Conservation (phyloP, 306 rosid genomes). For the Casuarina equisetifolia region DNA sequence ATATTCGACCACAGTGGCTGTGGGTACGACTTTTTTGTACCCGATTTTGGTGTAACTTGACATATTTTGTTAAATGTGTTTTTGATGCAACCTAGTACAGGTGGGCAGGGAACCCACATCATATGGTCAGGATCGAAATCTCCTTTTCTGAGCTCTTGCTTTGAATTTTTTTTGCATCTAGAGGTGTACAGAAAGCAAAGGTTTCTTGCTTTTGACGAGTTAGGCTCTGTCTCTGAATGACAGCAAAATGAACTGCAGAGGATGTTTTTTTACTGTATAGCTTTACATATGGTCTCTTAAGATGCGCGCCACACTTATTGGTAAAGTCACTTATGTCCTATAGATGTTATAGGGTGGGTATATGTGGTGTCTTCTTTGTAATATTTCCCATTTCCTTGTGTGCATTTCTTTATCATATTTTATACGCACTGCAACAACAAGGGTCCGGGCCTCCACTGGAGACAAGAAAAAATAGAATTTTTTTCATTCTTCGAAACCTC, state of each 20-base stretch:
- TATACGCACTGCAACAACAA: conserved; percentile 29
- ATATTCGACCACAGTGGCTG: no score
- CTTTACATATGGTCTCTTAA: background rate
- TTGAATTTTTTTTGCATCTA: background rate
- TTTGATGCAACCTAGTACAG: background rate
- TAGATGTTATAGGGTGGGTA: conserved; percentile 7
- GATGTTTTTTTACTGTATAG: background rate
- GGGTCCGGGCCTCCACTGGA: background rate
- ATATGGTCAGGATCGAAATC: background rate
- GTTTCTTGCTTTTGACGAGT: background rate
- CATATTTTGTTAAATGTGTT: background rate
- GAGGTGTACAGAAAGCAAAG: background rate
- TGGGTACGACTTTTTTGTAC: no score
- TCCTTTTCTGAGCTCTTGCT: background rate
- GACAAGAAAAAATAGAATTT: conserved; percentile 11
- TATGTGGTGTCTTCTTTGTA: background rate
- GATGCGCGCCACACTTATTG: conserved; percentile 9
- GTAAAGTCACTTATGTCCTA: conserved; percentile 19
- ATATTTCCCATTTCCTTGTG: background rate
- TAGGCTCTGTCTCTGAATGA: background rate
- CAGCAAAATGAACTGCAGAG: background rate
- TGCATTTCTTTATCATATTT: conserved; percentile 21
- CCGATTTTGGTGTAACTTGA: background rate
- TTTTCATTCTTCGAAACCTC: conserved; percentile 30
- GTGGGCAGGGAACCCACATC: background rate